phyloP scores from a whole-genome alignment of 306 rosid genomes.

The Cucumis hystrix region DNA sequence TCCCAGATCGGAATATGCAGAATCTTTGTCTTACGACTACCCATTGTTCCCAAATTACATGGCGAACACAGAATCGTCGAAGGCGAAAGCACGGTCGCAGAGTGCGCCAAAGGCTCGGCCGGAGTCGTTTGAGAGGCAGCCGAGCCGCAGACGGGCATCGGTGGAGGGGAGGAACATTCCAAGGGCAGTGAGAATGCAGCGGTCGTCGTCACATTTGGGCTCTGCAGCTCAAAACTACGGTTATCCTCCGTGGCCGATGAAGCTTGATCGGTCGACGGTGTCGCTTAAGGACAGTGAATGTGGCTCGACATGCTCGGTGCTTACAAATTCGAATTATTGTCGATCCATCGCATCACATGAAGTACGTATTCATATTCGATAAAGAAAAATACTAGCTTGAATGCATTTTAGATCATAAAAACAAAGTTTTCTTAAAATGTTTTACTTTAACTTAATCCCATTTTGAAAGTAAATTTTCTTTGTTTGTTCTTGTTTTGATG shows the following conservation, averaged over 20 bases:
- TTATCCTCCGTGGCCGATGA: slow-evolving; percentile 74
- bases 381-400: too few relatives aligned
- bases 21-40: slow-evolving; percentile 41
- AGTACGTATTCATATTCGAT: slow-evolving; percentile 27
- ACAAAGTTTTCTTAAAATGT: background rate
- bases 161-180: slow-evolving; percentile 81
- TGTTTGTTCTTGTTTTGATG: background rate
- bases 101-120: slow-evolving; percentile 92
- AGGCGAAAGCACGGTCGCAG: slow-evolving; percentile 72
- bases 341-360: slow-evolving; percentile 50
- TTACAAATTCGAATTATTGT: slow-evolving; percentile 58
- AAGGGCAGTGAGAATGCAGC: slow-evolving; percentile 70
- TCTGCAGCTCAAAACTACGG: slow-evolving; percentile 44
- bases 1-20: slow-evolving; percentile 44
- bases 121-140: slow-evolving; percentile 60
- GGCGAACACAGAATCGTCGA: slow-evolving; percentile 88
- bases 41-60: slow-evolving; percentile 74
- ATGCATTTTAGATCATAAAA: too few relatives aligned
- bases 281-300: slow-evolving; percentile 79
- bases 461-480: background rate
- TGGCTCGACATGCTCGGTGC: slow-evolving; percentile 65
- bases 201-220: slow-evolving; percentile 84
- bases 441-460: background rate
- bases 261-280: slow-evolving; percentile 61
- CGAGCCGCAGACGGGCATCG: slow-evolving; percentile 49